These are phyloP conservation scores for Ceratocystiopsis sp. DNA, from an alignment of 2,329 filamentous ascomycete genomes.

Conservation along the genomic window DNA sequence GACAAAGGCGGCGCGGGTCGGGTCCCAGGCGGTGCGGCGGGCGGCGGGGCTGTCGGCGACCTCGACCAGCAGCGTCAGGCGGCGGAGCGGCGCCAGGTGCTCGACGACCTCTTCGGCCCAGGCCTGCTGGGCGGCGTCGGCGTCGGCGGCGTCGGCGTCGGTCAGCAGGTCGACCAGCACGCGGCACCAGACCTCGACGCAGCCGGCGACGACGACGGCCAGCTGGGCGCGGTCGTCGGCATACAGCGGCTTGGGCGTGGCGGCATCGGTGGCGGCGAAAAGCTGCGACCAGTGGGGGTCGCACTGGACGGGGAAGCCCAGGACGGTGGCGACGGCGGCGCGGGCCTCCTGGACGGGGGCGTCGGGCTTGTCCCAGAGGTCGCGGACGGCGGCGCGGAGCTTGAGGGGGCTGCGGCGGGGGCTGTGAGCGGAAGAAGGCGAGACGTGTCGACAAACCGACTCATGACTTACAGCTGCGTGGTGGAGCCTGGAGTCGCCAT, in stretches of 20 bases:
- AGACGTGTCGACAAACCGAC: too few relatives aligned
- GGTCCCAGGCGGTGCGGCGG: conserved; percentile 20
- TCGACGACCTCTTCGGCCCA: conserved; percentile 28
- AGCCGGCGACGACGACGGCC: conserved; percentile 19
- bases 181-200: conserved; percentile 23
- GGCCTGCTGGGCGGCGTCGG: conserved; percentile 19
- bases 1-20: conserved; percentile 20
- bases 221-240: conserved; percentile 23
- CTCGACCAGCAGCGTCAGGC: conserved; percentile 20
- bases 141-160: conserved; percentile 13
- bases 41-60: conserved; percentile 6
- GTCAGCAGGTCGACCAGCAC: conserved; percentile 21
- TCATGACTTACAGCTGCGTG: too few relatives aligned
- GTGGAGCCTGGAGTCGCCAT: too few relatives aligned
- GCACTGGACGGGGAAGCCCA: conserved; percentile 23
- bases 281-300: conserved; percentile 28
- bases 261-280: conserved; percentile 18
- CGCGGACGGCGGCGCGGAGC: conserved; percentile 24
- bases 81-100: conserved; percentile 10
- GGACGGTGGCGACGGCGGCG: conserved; percentile 14
- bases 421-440: too few relatives aligned
- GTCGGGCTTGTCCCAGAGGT: conserved; percentile 22
- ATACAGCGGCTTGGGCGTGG: too few relatives aligned
- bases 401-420: conserved; percentile 27
- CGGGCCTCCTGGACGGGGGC: conserved; percentile 18